Evolutionary conservation across 2,329 filamentous ascomycete genomes (phyloP).

Genomic region (Dactylonectria macrodidyma): DNA sequence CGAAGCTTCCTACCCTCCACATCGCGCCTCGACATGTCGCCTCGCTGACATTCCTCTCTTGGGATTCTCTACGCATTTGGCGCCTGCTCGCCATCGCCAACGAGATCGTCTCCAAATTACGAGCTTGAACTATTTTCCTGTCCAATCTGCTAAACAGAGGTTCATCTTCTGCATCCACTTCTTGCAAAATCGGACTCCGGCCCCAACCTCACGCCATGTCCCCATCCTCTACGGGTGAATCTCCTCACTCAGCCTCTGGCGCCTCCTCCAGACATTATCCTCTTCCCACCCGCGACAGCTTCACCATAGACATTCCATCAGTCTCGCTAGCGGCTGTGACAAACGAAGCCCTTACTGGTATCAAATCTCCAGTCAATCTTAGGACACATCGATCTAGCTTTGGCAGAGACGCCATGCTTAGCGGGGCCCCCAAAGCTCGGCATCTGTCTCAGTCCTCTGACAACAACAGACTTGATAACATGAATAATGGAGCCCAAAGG

Average conservation of each 20-base stretch:
- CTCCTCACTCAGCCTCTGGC: constrained; percentile 60
- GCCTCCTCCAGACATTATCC: constrained; percentile 60
- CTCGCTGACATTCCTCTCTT: constrained; percentile 34
- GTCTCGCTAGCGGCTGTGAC: constrained; percentile 59
- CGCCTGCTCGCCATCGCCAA: constrained; percentile 20
- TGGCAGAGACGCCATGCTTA: constrained; percentile 69
- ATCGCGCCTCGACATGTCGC: constrained; percentile 39
- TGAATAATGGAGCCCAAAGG: constrained; percentile 63
- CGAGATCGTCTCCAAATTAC: constrained; percentile 4
- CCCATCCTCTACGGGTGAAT: constrained; percentile 69
- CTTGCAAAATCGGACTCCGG: constrained; percentile 39
- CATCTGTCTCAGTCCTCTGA: constrained; percentile 71
- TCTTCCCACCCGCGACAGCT: constrained; percentile 62
- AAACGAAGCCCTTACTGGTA: constrained; percentile 56
- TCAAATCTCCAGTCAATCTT: constrained; percentile 67
- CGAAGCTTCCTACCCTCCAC: constrained; percentile 25
- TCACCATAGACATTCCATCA: constrained; percentile 64
- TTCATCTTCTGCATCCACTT: constrained; percentile 35
- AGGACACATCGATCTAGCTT: constrained; percentile 63
- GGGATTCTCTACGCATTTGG: constrained; percentile 22
- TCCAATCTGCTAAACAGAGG: constrained; percentile 17
- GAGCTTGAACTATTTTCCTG: constrained; percentile 12
- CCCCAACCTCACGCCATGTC: constrained; percentile 59
- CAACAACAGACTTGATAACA: constrained; percentile 60
- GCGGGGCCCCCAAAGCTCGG: constrained; percentile 67